Base-by-base conservation (phyloP, 2,329 filamentous ascomycete genomes). In the Neonectria sp. region DNA sequence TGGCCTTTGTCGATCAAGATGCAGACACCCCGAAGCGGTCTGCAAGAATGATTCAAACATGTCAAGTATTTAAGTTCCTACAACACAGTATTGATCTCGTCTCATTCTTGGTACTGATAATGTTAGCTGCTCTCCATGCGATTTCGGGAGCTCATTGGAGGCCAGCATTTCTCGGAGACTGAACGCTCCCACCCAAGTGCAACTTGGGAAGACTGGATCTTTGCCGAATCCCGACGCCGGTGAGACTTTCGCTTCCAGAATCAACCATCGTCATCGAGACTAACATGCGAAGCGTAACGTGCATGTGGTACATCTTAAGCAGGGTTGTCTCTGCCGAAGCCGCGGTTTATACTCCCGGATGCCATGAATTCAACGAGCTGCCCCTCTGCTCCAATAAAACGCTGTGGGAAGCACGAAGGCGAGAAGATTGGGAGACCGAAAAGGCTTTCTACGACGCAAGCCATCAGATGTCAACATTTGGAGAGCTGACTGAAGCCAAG, bases 201-300 rank as follows among this genome's bases (percentile, higher is more conserved):
- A 3, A 72, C 67, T 2, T 80, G 77, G 78, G 67, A 78, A 55
- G 71, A 75, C 8, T 80, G 77, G 77, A 72, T 80, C 6, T 75
- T 78, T 29, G 74, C 75, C 0, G 78, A 80, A 55, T 77, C 78
- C 0, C 70, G 78, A 0, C 70, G 78, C 29, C 65, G 78, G 73
- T 72, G 69, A 40, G 53, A 17, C 1, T 1, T 17, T 27, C 5
- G 1, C 9, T 13, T 17, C 2, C 3, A 12, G 2, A 12, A 13
- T 5, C 5, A 21, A 0, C 4, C 12, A 45, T n/a, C 3, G 2
- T 12, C 1, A 8, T 5, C n/a, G 12, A 45, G 7, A 45, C 56
- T 68, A 27, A 71, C 25, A 6, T 17, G 12, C 17, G 0, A 6
- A 75, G 73, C 11, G 65, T 74, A 24, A 63, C 68, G 0, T 77